Conservation (phyloP, 805 yeast genomes). For the Nakazawaea molendinolei region DNA sequence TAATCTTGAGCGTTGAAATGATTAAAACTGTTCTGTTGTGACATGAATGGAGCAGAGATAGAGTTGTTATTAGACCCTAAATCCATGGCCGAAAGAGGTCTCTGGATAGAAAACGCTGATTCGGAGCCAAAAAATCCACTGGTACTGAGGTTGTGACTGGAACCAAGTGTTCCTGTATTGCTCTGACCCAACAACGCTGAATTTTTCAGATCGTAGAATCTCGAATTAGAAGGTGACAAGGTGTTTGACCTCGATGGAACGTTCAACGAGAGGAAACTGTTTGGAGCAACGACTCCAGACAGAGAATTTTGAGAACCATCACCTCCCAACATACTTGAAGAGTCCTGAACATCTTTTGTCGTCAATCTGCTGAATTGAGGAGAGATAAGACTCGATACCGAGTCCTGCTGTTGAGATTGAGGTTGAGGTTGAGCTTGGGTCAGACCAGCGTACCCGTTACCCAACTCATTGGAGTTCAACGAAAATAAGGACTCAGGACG, state of each 20-base stretch:
- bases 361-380: slow-evolving; percentile 6
- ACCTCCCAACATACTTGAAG: too few species aligned
- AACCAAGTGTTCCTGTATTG: too few species aligned
- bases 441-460: too few species aligned
- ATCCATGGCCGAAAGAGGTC: slow-evolving; percentile 11
- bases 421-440: background rate
- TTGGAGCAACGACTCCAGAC: too few species aligned
- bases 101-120: slow-evolving; percentile 4
- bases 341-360: background rate
- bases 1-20: background rate
- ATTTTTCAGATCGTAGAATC: slow-evolving; percentile 11
- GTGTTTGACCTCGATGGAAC: slow-evolving; percentile 9
- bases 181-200: background rate
- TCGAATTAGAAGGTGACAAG: slow-evolving; percentile 10
- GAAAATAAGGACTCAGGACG: too few species aligned
- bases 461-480: too few species aligned
- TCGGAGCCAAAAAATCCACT: too few species aligned
- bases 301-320: too few species aligned
- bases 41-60: too few species aligned
- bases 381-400: slow-evolving; percentile 2
- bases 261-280: background rate
- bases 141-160: too few species aligned
- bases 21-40: too few species aligned
- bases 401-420: slow-evolving; percentile 1
- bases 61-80: too few species aligned